These are phyloP conservation scores for Pichia sp. DNA, from an alignment of 1,139 yeast genomes.

Conservation along the genomic window DNA sequence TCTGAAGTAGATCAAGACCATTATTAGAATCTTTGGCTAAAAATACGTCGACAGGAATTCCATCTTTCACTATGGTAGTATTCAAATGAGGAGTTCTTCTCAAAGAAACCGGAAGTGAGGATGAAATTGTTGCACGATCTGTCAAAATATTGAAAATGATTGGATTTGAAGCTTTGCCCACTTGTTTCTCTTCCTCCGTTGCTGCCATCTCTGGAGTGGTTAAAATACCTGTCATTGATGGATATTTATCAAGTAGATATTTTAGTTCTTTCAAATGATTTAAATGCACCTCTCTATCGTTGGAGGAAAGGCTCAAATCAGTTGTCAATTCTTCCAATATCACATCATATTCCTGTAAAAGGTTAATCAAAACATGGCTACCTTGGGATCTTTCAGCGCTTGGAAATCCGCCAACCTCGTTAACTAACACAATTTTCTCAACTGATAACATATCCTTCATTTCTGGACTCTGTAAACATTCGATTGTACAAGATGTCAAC, in stretches of 20 bases:
- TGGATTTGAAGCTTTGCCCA: constrained; percentile 58
- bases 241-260: constrained; percentile 36
- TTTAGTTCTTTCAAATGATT: constrained; percentile 49
- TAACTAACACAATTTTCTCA: constrained; percentile 76
- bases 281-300: constrained; percentile 41
- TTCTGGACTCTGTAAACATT: constrained; percentile 20
- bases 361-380: constrained; percentile 81
- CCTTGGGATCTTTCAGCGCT: constrained; percentile 73
- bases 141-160: constrained; percentile 82
- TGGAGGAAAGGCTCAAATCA: constrained; percentile 40
- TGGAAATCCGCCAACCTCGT: constrained; percentile 84
- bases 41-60: constrained; percentile 54
- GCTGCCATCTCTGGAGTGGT: constrained; percentile 41
- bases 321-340: constrained; percentile 51
- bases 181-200: constrained; percentile 56
- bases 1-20: constrained; percentile 35
- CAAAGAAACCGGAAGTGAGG: constrained; percentile 77
- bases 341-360: constrained; percentile 71
- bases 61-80: constrained; percentile 76
- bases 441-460: constrained; percentile 37
- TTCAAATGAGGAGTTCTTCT: constrained; percentile 55
- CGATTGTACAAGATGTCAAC: constrained; percentile 28
- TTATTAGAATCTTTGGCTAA: constrained; percentile 20
- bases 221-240: constrained; percentile 39
- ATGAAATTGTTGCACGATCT: constrained; percentile 86